Evolutionary conservation across 1,284 basidiomycete genomes (phyloP), one percentile per base, ranked within the genome.

Genomic region (Meripilus lineatus): DNA sequence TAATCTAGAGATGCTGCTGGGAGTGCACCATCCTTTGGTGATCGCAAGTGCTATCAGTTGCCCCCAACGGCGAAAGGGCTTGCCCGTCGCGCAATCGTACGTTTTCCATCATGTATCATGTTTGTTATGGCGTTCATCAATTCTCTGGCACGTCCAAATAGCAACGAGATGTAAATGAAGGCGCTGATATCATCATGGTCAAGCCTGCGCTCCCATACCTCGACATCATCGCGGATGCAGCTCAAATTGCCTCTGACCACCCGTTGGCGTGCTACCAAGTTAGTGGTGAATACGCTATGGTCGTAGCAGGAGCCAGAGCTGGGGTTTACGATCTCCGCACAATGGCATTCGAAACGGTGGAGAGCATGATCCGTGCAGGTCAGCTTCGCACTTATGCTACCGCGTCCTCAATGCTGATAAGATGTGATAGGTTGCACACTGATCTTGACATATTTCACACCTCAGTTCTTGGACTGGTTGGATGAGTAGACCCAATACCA

Each of bases 161-260:
- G 93, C 69, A 81, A 72, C 88, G 93, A 35, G 96, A 99, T 62
- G 77, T 81, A 0, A 68, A 62, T n/a, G 95, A 99, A 69, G 96
- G 96, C 18, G 96, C 96, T 14, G 96, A 99, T 63, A 91, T 99
- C 55, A 83, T 99, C 61, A 99, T 99, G 95, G 93, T 99, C 61
- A 99, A 99, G 64, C 96, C 96, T 8, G 80, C 91, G 0, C 67
- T 98, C 47, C 94, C 94, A 0, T 99, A 99, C 71, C 87, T 99
- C 40, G 96, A 99, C 68, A 85, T 99, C 62, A 86, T 99, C 49
- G 77, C 87, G 26, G 93, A 97, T 58, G 93, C 93, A 18, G 80
- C 87, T 1, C 67, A 84, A 51, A 72, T 97, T 33, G 86, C 89
- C 1, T 81, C 82, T 0, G 84, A 96, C 62, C 84, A 92, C 56